A percentile compares a stretch with the other conserved stretches of the same genome.
Conservation (phyloP, 257 asterid species). For the Gardenia jasminoides region DNA sequence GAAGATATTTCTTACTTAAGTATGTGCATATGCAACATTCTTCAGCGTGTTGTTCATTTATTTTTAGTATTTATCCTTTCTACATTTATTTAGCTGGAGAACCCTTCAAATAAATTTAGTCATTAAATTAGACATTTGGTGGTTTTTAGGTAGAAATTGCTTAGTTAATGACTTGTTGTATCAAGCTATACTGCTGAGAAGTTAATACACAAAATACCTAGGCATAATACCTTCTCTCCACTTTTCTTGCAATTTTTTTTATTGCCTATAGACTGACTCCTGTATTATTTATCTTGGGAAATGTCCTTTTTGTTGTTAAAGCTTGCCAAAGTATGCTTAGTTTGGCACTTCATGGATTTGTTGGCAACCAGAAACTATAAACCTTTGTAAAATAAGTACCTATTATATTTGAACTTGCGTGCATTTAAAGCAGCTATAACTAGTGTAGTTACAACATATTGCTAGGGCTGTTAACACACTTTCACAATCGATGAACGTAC, state of each 20-base stretch:
- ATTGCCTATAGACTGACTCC: no score
- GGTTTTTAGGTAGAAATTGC: background rate
- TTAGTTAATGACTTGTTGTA: background rate
- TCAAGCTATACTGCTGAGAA: background rate
- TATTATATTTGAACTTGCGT: background rate
- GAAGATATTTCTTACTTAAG: background rate
- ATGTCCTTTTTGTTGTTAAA: background rate
- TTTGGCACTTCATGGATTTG: background rate
- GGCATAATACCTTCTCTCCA: no score
- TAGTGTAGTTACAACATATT: background rate
- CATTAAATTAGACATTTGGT: background rate
- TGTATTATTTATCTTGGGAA: no score
- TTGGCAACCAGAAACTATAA: background rate
- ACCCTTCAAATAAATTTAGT: background rate
- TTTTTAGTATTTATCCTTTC: no score
- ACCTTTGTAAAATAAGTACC: no score
- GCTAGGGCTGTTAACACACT: background rate
- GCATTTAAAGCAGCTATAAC: background rate
- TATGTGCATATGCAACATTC: no score
- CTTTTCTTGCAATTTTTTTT: no score
- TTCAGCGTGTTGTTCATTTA: no score
- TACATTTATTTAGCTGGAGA: background rate
- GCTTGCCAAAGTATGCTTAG: background rate
- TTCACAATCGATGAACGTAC: background rate
- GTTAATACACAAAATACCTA: no score